A percentile compares a stretch with the other conserved stretches of the same genome.
Evolutionary conservation across 352 stramenopile genomes (phyloP).

Genomic region (Blastocystis sp.): DNA sequence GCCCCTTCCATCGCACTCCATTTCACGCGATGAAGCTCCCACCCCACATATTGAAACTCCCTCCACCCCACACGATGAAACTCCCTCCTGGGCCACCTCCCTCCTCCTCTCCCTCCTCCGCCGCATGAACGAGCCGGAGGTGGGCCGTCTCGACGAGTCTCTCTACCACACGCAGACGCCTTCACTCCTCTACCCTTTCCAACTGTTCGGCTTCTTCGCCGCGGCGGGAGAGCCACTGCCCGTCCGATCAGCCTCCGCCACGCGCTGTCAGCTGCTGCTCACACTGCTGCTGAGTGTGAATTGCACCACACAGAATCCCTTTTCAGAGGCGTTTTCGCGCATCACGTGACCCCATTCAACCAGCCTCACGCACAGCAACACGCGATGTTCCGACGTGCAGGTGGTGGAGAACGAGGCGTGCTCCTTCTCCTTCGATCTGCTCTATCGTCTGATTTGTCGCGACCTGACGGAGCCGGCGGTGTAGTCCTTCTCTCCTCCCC

Average conservation of each 20-base stretch:
- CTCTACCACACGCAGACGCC: background rate
- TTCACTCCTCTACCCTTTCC: conserved; percentile 41
- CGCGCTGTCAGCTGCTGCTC: conserved; percentile 26
- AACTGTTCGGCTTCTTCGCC: conserved; percentile 20
- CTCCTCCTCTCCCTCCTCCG: conserved; percentile 9
- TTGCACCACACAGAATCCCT: conserved; percentile 22
- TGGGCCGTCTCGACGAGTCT: background rate
- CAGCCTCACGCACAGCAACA: background rate
- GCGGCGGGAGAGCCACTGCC: background rate
- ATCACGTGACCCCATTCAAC: background rate
- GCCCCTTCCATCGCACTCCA: background rate
- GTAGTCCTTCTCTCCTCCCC: background rate
- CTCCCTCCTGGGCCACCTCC: background rate
- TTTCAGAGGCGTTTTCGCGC: background rate
- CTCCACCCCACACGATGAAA: background rate
- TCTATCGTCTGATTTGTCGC: conserved; percentile 32
- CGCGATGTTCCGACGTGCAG: conserved; percentile 21
- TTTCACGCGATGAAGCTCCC: background rate
- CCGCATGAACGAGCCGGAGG: background rate
- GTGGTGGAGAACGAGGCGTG: conserved; percentile 7
- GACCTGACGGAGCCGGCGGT: conserved; percentile 23
- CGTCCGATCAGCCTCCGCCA: conserved; percentile 19
- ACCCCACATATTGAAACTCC: background rate
- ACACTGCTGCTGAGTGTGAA: conserved; percentile 38
- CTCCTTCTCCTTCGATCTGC: conserved; percentile 22